Base-by-base conservation (phyloP, 2,329 filamentous ascomycete species). In the Colletotrichum phormii region DNA sequence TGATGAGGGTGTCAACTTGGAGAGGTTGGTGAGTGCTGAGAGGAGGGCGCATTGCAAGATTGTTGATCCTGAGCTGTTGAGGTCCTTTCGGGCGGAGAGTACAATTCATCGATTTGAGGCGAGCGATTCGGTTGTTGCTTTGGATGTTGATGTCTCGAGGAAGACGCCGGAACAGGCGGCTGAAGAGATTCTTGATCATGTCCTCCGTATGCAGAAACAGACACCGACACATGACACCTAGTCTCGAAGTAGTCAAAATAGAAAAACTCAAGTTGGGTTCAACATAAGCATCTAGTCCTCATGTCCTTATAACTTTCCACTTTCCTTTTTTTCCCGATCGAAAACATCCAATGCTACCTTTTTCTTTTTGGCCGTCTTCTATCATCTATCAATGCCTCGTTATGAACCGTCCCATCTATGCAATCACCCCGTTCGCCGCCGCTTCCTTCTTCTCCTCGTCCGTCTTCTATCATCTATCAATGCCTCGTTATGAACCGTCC, bases 361-460 rank as follows among this genome's bases (percentile, higher is more conserved):
- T 63, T 31, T n/a, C 61, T 81, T 82, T 57, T 51, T 37, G 12
- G 12, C 26, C 54, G 42, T 53, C 13, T 37, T 64, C 12, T 64
- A 64, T 73, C 37, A 35, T 71, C 55, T 64, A 70, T 64, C 55
- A 24, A 71, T 61, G 42, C 42, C 42, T 46, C 61, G 33, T 61
- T 49, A 18, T 64, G 31, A 46, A 24, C 29, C 31, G 18, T 70
- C 35, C 35, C n/a, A 29, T 76, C 77, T 81, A 85, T 67, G 79
- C 80, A 54, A 85, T 75, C 64, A 85, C 79, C 9, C 72, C 78
- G 69, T 77, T 85, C 22, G 82, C 82, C 64, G 77, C 78, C 18
- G 71, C 69, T 70, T 84, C 83, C 70, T 76, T 83, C 70, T 77
- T 78, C 61, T 81, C 82, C 75, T 85, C 82, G 33, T 82, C 79